phyloP scores from a whole-genome alignment of 2,329 filamentous ascomycete genomes.

The Alternaria tenuissima region DNA sequence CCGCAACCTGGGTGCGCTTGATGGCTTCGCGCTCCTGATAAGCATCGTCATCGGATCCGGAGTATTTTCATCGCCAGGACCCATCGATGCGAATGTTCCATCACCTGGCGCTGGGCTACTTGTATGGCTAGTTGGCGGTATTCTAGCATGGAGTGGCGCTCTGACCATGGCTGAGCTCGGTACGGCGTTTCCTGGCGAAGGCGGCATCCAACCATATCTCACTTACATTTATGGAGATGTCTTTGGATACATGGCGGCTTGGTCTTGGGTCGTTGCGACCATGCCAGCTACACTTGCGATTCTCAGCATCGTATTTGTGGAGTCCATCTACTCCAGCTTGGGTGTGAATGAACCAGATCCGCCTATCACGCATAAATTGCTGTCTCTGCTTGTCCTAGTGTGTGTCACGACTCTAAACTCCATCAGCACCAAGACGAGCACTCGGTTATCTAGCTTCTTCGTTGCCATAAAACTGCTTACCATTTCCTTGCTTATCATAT shows the following conservation, averaged over 20 bases:
- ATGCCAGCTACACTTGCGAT: conserved; percentile 73
- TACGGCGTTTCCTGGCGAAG: conserved; percentile 70
- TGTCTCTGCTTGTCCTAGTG: conserved; percentile 50
- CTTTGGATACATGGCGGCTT: conserved; percentile 69
- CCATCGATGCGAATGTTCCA: conserved; percentile 70
- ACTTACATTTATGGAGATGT: conserved; percentile 68
- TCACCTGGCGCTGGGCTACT: conserved; percentile 66
- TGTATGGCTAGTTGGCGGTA: conserved; percentile 69
- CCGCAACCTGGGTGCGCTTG: conserved; percentile 39
- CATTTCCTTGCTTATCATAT: conserved; percentile 46
- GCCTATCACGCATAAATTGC: conserved; percentile 51
- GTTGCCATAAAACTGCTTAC: conserved; percentile 49
- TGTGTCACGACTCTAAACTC: conserved; percentile 54
- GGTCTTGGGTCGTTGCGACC: conserved; percentile 71
- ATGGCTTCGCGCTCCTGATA: conserved; percentile 66
- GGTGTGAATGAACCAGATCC: conserved; percentile 66
- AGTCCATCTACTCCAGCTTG: conserved; percentile 57
- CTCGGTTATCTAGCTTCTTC: conserved; percentile 50
- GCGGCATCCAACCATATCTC: conserved; percentile 70
- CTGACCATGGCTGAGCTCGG: conserved; percentile 70
- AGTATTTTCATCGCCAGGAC: conserved; percentile 70
- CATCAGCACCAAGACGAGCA: conserved; percentile 55
- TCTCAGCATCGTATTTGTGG: conserved; percentile 68
- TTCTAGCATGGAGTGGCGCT: conserved; percentile 71
- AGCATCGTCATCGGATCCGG: conserved; percentile 72